Evolutionary conservation across 805 yeast genomes (phyloP).

Genomic region (Pichia paraexigua): DNA sequence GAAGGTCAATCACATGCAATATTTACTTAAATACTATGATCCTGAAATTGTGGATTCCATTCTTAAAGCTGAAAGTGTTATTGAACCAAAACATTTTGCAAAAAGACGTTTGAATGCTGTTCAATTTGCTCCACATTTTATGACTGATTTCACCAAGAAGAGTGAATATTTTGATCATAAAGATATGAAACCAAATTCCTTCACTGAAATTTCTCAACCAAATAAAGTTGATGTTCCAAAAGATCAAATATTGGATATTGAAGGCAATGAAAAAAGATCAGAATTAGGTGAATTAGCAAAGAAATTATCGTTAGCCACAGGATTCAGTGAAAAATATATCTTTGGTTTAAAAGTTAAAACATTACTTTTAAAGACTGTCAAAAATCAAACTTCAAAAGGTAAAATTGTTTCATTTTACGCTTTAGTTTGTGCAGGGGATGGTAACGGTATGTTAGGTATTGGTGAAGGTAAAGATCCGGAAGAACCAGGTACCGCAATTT

Average conservation of each 20-base stretch:
- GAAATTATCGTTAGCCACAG: conserved; percentile 56
- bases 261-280: conserved; percentile 17
- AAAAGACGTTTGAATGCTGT: conserved; percentile 35
- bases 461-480: conserved; percentile 91
- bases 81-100: conserved; percentile 55
- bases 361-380: conserved; percentile 67
- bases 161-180: conserved; percentile 73
- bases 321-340: conserved; percentile 55
- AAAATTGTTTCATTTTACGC: conserved; percentile 77
- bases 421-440: conserved; percentile 85
- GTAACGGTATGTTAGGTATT: conserved; percentile 86
- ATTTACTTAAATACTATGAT: conserved; percentile 68
- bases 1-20: conserved; percentile 39
- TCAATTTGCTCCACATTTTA: conserved; percentile 61
- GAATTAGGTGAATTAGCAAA: conserved; percentile 36
- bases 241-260: conserved; percentile 17
- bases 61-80: conserved; percentile 66
- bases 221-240: conserved; percentile 19
- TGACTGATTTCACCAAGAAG: conserved; percentile 60
- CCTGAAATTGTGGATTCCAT: conserved; percentile 77
- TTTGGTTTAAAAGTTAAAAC: conserved; percentile 56
- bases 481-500: conserved; percentile 64
- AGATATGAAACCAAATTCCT: conserved; percentile 19
- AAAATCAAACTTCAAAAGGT: conserved; percentile 89
- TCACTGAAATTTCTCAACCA: conserved; percentile 21